Evolutionary conservation across 2,329 filamentous ascomycete species (phyloP).

Genomic region (Aspergillus bombycis): DNA sequence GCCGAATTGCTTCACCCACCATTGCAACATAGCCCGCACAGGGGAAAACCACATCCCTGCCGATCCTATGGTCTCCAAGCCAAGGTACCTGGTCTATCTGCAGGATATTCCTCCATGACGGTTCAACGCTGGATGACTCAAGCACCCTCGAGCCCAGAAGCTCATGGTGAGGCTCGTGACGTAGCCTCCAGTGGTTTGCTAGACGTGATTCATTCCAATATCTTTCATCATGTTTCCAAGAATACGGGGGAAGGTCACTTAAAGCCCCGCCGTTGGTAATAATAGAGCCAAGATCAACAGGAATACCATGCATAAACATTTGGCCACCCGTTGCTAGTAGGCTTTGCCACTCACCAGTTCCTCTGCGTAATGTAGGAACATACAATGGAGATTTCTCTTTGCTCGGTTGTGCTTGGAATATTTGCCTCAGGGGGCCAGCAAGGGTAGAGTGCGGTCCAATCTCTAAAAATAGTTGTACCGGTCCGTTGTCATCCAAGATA

Average conservation of each 20-base stretch:
- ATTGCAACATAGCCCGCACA: constrained; percentile 30
- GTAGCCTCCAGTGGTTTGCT: constrained; percentile 23
- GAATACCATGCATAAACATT: constrained; percentile 10
- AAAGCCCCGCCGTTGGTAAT: constrained; percentile 12
- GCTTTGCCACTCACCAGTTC: background rate
- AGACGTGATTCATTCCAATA: constrained; percentile 27
- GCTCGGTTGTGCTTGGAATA: constrained; percentile 8
- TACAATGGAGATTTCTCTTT: constrained; percentile 2
- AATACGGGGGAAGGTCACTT: constrained; percentile 27
- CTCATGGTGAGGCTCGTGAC: constrained; percentile 30
- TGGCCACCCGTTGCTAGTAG: constrained; percentile 17
- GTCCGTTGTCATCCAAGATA: background rate
- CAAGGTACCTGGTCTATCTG: constrained; percentile 30
- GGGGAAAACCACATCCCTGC: constrained; percentile 26
- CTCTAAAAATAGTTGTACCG: constrained; percentile 23
- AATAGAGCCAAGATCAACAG: constrained; percentile 4
- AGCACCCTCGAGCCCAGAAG: constrained; percentile 29
- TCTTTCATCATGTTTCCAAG: constrained; percentile 25
- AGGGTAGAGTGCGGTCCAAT: constrained; percentile 33
- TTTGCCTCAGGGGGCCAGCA: constrained; percentile 25
- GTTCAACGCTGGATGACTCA: constrained; percentile 27
- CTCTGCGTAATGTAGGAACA: constrained; percentile 11
- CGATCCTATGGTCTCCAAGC: constrained; percentile 34
- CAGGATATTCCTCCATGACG: constrained; percentile 34
- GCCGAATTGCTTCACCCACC: constrained; percentile 26